phyloP scores from a whole-genome alignment of 1,284 basidiomycete species.

The Spongiforma sp. region DNA sequence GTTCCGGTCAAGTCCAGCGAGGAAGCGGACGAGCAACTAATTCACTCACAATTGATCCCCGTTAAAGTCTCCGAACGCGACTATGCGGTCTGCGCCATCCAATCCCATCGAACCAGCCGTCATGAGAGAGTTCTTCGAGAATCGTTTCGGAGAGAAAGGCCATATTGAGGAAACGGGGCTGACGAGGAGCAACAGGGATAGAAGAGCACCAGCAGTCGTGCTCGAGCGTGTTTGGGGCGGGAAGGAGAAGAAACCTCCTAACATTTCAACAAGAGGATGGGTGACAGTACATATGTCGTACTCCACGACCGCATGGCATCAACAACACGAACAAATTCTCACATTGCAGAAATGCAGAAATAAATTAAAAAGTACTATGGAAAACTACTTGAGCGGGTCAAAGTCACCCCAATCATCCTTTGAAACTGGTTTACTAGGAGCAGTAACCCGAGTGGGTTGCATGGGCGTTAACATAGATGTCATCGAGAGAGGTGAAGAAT shows the following conservation, averaged over 20 bases:
- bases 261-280: slow-evolving; percentile 15
- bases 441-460: slow-evolving; percentile 50
- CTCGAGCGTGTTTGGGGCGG: background rate
- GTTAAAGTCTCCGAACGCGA: slow-evolving; percentile 95
- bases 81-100: slow-evolving; percentile 69
- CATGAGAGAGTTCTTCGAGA: slow-evolving; percentile 86
- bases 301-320: slow-evolving; percentile 8
- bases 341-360: background rate
- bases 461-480: slow-evolving; percentile 59
- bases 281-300: background rate
- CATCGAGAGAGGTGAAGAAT: slow-evolving; percentile 49
- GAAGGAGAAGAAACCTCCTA: slow-evolving; percentile 1
- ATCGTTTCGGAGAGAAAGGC: slow-evolving; percentile 86
- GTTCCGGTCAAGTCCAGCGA: slow-evolving; percentile 14
- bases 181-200: slow-evolving; percentile 23
- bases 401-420: slow-evolving; percentile 81
- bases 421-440: slow-evolving; percentile 50
- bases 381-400: slow-evolving; percentile 57
- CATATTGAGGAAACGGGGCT: slow-evolving; percentile 53
- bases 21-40: background rate
- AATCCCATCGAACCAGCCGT: slow-evolving; percentile 85
- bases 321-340: slow-evolving; percentile 37
- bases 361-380: background rate
- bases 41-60: slow-evolving; percentile 88
- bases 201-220: slow-evolving; percentile 10